Conservation (phyloP, 129 eudicot genomes). For the Mikania micrantha region DNA sequence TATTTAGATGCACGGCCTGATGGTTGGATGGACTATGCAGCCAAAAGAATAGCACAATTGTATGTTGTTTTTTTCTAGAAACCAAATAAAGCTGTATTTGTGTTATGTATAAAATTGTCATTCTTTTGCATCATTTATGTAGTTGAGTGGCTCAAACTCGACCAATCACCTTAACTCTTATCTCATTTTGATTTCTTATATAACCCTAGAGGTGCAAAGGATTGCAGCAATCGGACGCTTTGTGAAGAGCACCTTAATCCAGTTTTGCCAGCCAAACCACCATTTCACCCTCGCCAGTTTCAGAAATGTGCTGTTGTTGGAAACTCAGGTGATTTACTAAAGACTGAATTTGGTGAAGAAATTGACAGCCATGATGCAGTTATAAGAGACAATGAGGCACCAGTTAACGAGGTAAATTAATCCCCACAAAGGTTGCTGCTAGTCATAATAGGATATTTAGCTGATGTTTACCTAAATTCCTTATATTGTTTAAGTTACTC, state of each 20-base stretch:
- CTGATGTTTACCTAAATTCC: background rate
- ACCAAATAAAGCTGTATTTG: background rate
- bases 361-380: conserved; percentile 98
- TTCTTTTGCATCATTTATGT: conserved; percentile 1
- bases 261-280: conserved; percentile 84
- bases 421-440: background rate
- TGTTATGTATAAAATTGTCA: background rate
- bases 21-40: conserved; percentile 97
- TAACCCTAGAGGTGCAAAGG: conserved; percentile 63
- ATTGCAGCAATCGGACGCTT: conserved; percentile 77
- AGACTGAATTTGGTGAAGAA: conserved; percentile 91
- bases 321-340: conserved; percentile 87
- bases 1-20: conserved; percentile 95
- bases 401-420: conserved; percentile 73
- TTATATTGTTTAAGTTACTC: background rate
- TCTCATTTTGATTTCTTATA: background rate
- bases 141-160: background rate
- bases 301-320: conserved; percentile 96
- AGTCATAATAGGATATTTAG: background rate
- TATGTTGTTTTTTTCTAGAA: conserved; percentile 26
- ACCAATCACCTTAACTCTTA: background rate
- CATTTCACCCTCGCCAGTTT: conserved; percentile 95
- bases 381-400: conserved; percentile 95
- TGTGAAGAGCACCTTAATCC: conserved; percentile 91
- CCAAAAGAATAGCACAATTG: conserved; percentile 96